These are phyloP conservation scores for Jatropha curcas DNA, from an alignment of 345 rosid genomes.

Conservation along the genomic window DNA sequence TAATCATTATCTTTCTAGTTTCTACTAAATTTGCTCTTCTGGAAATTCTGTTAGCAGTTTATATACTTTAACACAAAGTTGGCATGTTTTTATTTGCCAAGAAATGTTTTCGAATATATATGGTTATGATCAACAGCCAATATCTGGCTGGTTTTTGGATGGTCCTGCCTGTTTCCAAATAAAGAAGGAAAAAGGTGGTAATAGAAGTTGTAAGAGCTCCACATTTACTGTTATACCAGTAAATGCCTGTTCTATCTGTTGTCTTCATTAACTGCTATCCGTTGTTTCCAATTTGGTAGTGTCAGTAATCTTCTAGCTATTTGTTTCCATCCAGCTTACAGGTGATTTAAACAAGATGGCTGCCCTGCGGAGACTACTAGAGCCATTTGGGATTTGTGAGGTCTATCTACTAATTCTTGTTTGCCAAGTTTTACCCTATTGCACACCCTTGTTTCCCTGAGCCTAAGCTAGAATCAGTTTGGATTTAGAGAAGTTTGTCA, in stretches of 20 bases:
- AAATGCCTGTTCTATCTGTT: background rate
- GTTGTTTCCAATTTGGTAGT: background rate
- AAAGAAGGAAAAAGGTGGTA: background rate
- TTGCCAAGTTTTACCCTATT: background rate
- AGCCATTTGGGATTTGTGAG: constrained; percentile 73
- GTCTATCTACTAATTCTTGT: constrained; percentile 27
- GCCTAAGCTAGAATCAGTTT: background rate
- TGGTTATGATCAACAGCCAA: background rate
- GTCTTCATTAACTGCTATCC: background rate
- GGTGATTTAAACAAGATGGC: constrained; percentile 67
- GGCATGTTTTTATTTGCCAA: background rate
- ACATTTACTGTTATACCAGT: background rate
- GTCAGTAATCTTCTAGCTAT: background rate
- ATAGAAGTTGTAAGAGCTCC: background rate
- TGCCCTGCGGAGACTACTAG: constrained; percentile 59
- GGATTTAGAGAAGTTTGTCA: background rate
- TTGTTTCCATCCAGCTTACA: constrained; percentile 43
- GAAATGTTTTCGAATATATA: background rate
- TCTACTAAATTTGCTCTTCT: too few relatives aligned
- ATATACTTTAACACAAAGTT: background rate
- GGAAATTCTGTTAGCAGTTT: background rate
- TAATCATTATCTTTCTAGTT: too few relatives aligned
- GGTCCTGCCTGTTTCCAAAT: background rate
- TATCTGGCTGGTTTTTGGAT: background rate
- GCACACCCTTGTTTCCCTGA: background rate